phyloP scores from a whole-genome alignment of 202 grass and related monocot genomes.

The Eragrostis tef region DNA sequence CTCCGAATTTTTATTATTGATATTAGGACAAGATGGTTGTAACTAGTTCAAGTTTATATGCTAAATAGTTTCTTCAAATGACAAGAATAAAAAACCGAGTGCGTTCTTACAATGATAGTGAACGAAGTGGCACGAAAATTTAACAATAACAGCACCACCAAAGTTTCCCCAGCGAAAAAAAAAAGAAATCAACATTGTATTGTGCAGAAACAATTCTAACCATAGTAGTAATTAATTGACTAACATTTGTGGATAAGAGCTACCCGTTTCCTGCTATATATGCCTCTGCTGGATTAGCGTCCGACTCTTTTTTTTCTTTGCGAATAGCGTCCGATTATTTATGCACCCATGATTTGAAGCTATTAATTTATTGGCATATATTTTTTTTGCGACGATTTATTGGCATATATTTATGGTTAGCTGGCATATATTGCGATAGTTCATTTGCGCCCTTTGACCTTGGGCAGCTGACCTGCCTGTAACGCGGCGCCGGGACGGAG shows the following conservation, averaged over 20 bases:
- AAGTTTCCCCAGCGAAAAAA: too few species aligned
- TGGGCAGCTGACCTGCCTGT: slow-evolving; percentile 5
- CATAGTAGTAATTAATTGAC: too few species aligned
- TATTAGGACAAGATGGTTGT: too few species aligned
- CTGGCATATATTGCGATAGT: not conserved
- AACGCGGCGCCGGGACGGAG: slow-evolving; percentile 50
- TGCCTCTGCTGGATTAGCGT: not conserved
- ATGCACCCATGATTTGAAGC: not conserved
- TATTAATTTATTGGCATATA: not conserved
- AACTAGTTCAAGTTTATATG: too few species aligned
- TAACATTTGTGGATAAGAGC: not conserved
- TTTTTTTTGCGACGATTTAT: too few species aligned
- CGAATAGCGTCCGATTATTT: not conserved
- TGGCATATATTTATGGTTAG: not conserved
- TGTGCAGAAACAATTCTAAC: too few species aligned
- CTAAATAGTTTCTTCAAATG: too few species aligned
- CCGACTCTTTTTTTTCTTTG: too few species aligned
- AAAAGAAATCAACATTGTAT: too few species aligned
- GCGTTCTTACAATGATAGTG: too few species aligned
- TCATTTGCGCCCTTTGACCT: slow-evolving; percentile 17
- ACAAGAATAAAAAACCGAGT: too few species aligned
- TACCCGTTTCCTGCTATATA: not conserved
- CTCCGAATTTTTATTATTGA: too few species aligned
- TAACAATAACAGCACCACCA: not conserved
- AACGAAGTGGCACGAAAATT: not conserved